Evolutionary conservation across 768 basidiomycete genomes (phyloP).

Genomic region (Boletus subparvulus): DNA sequence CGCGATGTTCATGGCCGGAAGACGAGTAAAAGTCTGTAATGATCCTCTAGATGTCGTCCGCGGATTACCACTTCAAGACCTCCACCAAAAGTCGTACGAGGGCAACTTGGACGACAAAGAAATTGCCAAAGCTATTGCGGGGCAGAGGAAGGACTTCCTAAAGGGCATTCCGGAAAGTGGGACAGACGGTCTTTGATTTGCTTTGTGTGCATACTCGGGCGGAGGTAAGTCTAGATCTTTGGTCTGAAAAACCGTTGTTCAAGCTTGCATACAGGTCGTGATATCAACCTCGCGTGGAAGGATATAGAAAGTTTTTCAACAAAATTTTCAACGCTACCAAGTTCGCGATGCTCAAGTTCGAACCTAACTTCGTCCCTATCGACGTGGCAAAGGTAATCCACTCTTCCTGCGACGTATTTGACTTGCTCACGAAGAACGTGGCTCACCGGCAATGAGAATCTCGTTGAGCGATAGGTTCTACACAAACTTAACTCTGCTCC

Average conservation of each 20-base stretch:
- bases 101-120: slow-evolving; percentile 95
- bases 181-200: slow-evolving; percentile 93
- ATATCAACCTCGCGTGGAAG: slow-evolving; percentile 98
- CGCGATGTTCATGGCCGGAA: slow-evolving; percentile 98
- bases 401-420: background rate
- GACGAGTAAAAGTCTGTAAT: slow-evolving; percentile 96
- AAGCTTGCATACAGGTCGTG: slow-evolving; percentile 61
- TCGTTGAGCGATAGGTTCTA: slow-evolving; percentile 94
- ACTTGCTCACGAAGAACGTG: slow-evolving; percentile 31
- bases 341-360: slow-evolving; percentile 98
- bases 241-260: background rate
- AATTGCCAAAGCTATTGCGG: slow-evolving; percentile 83
- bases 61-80: slow-evolving; percentile 71
- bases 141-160: slow-evolving; percentile 99
- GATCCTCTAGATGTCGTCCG: slow-evolving; percentile 95
- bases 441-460: slow-evolving; percentile 87
- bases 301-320: slow-evolving; percentile 99
- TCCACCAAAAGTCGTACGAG: slow-evolving; percentile 83
- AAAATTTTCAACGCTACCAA: slow-evolving; percentile 99
- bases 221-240: slow-evolving; percentile 54
- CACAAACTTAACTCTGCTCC: slow-evolving; percentile 85
- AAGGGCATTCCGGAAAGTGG: slow-evolving; percentile 99
- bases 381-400: slow-evolving; percentile 60
- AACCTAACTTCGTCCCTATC: slow-evolving; percentile 76
- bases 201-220: slow-evolving; percentile 90